Conservation (phyloP, 2,329 filamentous ascomycete genomes). For the Colletotrichum spinosum region DNA sequence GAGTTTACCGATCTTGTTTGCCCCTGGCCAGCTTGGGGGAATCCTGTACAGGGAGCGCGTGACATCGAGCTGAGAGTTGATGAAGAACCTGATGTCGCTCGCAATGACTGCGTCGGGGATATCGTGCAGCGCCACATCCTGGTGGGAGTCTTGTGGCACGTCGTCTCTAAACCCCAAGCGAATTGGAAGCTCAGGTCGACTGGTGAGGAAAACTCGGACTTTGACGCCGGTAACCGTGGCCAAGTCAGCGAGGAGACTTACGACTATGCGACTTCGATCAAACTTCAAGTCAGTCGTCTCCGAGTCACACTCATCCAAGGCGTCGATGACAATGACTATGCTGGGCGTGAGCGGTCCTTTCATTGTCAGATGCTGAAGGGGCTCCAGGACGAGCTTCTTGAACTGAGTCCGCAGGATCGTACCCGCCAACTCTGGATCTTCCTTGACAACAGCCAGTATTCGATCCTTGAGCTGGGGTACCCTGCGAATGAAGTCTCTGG, state of each 20-base stretch:
- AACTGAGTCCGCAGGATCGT: background rate
- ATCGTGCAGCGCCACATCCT: background rate
- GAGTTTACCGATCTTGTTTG: constrained; percentile 31
- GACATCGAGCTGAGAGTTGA: background rate
- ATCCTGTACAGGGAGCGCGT: background rate
- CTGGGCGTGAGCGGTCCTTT: background rate
- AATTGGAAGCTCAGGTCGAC: constrained; percentile 13
- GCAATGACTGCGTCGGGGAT: background rate
- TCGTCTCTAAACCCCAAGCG: background rate
- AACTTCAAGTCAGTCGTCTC: background rate
- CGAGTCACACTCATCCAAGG: constrained; percentile 16
- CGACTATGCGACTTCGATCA: background rate
- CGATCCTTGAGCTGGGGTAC: background rate
- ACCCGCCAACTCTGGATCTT: background rate
- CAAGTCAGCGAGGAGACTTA: background rate
- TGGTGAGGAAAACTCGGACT: constrained; percentile 8
- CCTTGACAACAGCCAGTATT: background rate
- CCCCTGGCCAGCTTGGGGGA: constrained; percentile 3
- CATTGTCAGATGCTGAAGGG: background rate
- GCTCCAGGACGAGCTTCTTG: constrained; percentile 7
- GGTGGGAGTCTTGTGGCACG: background rate
- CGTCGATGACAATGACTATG: constrained; percentile 4
- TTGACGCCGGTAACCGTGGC: background rate
- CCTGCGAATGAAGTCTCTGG: background rate
- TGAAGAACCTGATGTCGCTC: constrained; percentile 12